Evolutionary conservation across 2,329 filamentous ascomycete species (phyloP), one percentile per base, ranked within the genome.

Genomic region (Helotiales sp.): DNA sequence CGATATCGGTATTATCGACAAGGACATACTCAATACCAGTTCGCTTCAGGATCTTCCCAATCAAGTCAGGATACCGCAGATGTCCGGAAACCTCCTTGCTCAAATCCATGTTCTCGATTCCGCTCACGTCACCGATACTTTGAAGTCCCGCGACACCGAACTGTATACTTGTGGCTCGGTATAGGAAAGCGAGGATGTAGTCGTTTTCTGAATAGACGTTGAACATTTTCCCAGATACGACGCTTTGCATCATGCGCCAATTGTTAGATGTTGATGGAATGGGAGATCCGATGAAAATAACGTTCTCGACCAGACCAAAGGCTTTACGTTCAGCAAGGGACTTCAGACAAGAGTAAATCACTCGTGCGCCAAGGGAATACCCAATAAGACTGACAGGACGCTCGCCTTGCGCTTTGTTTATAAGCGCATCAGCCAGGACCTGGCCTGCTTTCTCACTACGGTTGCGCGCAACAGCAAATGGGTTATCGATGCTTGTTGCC

Each of bases 131-230:
- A 38, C 83, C 78, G 30, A 95, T 83, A 15, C 82, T 81, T 71
- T 96, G 89, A 17, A 98, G 75, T 0, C 93, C 93, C 0, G 93
- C 92, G 31, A 98, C 81, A 1, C 93, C 93, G 60, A 89, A 87
- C 63, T 95, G 87, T 50, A 93, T 83, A 65, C 88, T 91, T 54
- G 89, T 90, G 2, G 86, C 90, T 51, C 93, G 87, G 71, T 93
- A 96, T 36, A 97, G 78, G 71, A 97, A 96, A 0, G 86, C 92
- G 2, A 98, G 85, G 24, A 97, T 86, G 64, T 91, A 92, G 72
- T 98, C 93, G 47, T 91, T 90, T 52, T 88, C 86, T 0, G 90
- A 96, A 71, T 88, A 97, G 3, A 95, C 91, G 66, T 97, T 98
- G 69, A 97, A 81, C n/a, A 97, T 79, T 22, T 92, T 85, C 0